Base-by-base conservation (phyloP, 352 stramenopile genomes). In the Phytophthora ramorum region DNA sequence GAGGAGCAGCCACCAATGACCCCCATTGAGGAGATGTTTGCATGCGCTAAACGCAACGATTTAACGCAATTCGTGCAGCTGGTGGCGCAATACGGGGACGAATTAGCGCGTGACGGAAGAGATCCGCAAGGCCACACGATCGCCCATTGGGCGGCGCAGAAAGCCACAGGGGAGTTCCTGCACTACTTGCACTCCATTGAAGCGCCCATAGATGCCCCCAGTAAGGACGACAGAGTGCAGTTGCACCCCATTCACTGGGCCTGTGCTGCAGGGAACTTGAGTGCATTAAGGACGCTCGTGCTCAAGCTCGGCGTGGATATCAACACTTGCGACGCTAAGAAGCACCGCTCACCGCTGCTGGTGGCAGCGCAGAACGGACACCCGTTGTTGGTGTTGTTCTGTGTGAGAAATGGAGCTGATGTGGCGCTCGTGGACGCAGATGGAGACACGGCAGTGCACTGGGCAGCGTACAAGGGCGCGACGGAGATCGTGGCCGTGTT, bases 231-330 rank as follows among this genome's bases (percentile, higher is more conserved):
- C 28, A 65, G 45, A 10, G 86, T 83, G 13, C 62, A 77, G 52
- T 71, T 96, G 22, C 83, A 93, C 34, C 86, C 88, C 10, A 91
- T 96, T 50, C 88, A 96, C 69, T 96, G 88, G 88, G 85, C 88
- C 34, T 93, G 85, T 62, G 79, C 83, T 1, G 77, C 81, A 6
- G 87, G 87, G 8, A 96, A 95, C 50, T 69, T 96, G 5, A 67
- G 64, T 26, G 76, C 83, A 8, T 66, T 96, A 28, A 76, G 79
- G 40, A 68, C 75, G 19, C 73, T 96, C 19, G 72, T 96, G 24
- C 58, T 74, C 7, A 76, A 77, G 52, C 80, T 92, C 8, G 80
- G 76, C 19, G 72, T 92, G 20, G 83, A 89, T 58, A 74, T 94
- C 20, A 93, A 96, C 67, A 90, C 80, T 20, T 79, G 73, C 26